phyloP scores from a whole-genome alignment of 2,329 filamentous ascomycete genomes.

The Fusarium sororula region DNA sequence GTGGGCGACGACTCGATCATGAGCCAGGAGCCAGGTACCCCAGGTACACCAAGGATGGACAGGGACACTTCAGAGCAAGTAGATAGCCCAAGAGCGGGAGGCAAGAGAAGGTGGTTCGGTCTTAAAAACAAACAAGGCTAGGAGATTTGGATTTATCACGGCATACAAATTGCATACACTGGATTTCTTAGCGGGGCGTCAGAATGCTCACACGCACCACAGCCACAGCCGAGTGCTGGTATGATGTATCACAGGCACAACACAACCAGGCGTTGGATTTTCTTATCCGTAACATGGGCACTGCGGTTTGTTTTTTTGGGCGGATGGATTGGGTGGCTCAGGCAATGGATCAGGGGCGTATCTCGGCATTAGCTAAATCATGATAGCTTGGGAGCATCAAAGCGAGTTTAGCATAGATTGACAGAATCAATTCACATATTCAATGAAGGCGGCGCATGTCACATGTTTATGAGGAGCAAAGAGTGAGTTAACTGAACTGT shows the following conservation, averaged over 20 bases:
- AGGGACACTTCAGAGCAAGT: conserved; percentile 21
- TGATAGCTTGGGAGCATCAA: neutral
- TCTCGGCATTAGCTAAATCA: conserved; percentile 12
- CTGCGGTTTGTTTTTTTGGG: conserved; percentile 15
- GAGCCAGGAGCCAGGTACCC: conserved; percentile 28
- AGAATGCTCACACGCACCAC: conserved; percentile 14
- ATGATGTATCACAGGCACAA: conserved; percentile 2
- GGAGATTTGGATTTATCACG: conserved; percentile 28
- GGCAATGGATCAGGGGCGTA: conserved; percentile 14
- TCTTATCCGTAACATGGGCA: conserved; percentile 25
- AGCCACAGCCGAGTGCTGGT: conserved; percentile 1
- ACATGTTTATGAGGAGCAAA: neutral
- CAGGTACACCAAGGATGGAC: conserved; percentile 32
- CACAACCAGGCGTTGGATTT: conserved; percentile 30
- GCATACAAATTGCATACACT: conserved; percentile 17
- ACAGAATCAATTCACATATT: conserved; percentile 25
- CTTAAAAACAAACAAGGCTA: conserved; percentile 43
- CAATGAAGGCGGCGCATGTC: neutral
- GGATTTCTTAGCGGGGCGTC: conserved; percentile 5
- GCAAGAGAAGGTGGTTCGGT: conserved; percentile 51
- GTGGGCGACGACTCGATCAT: conserved; percentile 9
- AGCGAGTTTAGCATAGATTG: conserved; percentile 39
- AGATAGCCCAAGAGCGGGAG: conserved; percentile 38
- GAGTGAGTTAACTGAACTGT: neutral
- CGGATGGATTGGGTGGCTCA: conserved; percentile 3